Percentiles rank a stretch among this genome's conserved stretches.
Conservation (phyloP, 208 protist species). For the Leishmania major region DNA sequence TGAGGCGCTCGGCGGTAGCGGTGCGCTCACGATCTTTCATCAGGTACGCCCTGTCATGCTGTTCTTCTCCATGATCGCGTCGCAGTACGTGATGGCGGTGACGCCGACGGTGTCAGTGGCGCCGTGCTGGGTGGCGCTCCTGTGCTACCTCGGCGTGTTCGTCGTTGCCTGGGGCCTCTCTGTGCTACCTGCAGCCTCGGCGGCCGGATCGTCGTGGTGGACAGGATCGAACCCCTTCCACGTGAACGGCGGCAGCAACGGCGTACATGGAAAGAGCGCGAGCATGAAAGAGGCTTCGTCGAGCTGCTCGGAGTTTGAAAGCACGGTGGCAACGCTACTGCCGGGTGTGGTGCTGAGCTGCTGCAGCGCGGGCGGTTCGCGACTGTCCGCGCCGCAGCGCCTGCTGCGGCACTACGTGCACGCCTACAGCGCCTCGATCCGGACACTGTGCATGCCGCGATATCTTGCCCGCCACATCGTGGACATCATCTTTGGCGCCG, state of each 20-base stretch:
- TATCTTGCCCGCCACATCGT: conserved; percentile 44
- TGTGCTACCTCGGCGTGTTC: conserved; percentile 9
- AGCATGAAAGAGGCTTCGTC: neutral
- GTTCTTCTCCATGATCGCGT: conserved; percentile 5
- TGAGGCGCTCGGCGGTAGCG: neutral
- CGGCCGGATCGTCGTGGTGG: neutral
- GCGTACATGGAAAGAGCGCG: neutral
- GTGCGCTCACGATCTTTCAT: conserved; percentile 12
- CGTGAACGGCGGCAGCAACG: neutral
- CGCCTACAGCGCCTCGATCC: conserved; percentile 5
- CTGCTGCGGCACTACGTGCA: neutral
- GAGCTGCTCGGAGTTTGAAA: neutral
- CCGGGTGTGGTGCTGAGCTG: neutral
- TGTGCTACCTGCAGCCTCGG: neutral
- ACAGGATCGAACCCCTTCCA: no score
- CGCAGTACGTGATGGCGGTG: conserved; percentile 1
- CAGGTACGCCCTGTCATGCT: conserved; percentile 18
- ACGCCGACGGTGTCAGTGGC: conserved; percentile 10
- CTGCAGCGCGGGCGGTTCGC: no score
- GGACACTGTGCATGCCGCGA: conserved; percentile 14
- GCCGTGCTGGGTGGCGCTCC: conserved; percentile 13
- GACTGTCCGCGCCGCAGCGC: neutral
- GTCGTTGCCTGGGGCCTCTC: conserved; percentile 1
- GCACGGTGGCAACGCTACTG: neutral
- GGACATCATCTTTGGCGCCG: conserved; percentile 85